Conservation (phyloP, 2,329 filamentous ascomycete species). For the Monosporascus sp. region DNA sequence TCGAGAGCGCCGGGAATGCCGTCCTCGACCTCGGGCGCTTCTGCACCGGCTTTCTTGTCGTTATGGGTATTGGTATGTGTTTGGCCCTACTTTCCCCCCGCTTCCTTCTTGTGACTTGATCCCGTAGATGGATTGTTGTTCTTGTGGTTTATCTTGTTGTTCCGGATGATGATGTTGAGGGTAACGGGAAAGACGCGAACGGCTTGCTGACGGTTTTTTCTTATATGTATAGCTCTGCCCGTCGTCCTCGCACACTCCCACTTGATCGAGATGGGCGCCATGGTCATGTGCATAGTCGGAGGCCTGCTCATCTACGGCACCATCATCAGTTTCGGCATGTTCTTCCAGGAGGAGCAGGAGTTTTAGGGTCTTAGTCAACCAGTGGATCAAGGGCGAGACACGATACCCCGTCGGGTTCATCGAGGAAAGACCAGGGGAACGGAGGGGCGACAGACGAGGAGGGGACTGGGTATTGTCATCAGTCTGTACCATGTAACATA, state of each 20-base stretch:
- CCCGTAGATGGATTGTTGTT: too few relatives aligned
- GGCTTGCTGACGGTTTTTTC: not conserved
- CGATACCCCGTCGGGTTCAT: not conserved
- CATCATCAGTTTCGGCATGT: constrained; percentile 96
- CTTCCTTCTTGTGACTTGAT: not conserved
- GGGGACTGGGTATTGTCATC: not conserved
- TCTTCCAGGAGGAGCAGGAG: constrained; percentile 96
- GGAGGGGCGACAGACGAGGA: not conserved
- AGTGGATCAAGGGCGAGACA: not conserved
- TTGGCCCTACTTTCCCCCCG: constrained; percentile 1
- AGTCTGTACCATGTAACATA: not conserved
- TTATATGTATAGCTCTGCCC: constrained; percentile 64
- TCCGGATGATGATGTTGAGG: too few relatives aligned
- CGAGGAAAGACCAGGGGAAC: not conserved
- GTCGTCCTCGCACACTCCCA: constrained; percentile 81
- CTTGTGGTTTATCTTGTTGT: too few relatives aligned
- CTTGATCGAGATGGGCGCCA: constrained; percentile 76
- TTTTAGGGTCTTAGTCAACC: constrained; percentile 51
- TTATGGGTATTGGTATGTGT: constrained; percentile 91
- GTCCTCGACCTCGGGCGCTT: constrained; percentile 92
- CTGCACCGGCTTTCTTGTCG: constrained; percentile 88
- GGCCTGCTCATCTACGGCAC: constrained; percentile 95
- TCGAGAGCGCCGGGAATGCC: constrained; percentile 74
- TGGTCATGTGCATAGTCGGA: constrained; percentile 91
- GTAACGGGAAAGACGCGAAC: too few relatives aligned